Evolutionary conservation across 169 alveolate genomes (phyloP).

Genomic region (Cystoisospora suis): DNA sequence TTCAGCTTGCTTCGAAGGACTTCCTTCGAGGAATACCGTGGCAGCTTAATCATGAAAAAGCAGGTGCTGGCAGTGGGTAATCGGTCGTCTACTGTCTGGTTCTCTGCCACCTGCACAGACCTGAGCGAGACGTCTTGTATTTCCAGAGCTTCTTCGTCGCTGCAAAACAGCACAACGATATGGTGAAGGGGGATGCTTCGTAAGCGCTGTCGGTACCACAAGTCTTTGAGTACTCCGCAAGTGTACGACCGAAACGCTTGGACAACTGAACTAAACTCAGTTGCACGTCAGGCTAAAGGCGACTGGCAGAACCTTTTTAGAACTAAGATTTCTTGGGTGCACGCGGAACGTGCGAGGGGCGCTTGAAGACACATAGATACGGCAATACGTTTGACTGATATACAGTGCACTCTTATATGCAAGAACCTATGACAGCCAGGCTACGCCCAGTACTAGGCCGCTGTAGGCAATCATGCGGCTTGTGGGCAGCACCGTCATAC

Average conservation of each 20-base stretch:
- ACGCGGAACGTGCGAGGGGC: neutral
- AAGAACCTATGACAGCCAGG: too few species aligned
- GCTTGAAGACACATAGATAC: neutral
- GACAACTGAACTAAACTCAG: too few species aligned
- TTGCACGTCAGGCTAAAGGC: too few species aligned
- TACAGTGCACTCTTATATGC: too few species aligned
- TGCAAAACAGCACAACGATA: neutral
- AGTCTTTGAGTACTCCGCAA: too few species aligned
- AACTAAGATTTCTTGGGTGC: neutral
- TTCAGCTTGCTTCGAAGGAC: constrained; percentile 81
- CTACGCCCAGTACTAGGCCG: too few species aligned
- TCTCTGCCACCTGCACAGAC: constrained; percentile 2
- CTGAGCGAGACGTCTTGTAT: constrained; percentile 53
- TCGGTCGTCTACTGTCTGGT: constrained; percentile 77
- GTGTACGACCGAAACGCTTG: too few species aligned
- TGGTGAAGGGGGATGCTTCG: neutral
- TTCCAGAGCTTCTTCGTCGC: constrained; percentile 66
- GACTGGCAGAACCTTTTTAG: too few species aligned
- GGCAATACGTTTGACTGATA: too few species aligned
- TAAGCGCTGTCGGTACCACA: too few species aligned
- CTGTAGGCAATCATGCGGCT: too few species aligned
- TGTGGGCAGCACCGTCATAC: too few species aligned
- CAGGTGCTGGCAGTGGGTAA: constrained; percentile 91
- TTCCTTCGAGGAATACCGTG: constrained; percentile 84
- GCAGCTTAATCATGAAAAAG: constrained; percentile 85